A percentile compares a stretch with the other conserved stretches of the same genome.
Evolutionary conservation across 768 basidiomycete genomes (phyloP).

Genomic region (Saitozyma podzolica): DNA sequence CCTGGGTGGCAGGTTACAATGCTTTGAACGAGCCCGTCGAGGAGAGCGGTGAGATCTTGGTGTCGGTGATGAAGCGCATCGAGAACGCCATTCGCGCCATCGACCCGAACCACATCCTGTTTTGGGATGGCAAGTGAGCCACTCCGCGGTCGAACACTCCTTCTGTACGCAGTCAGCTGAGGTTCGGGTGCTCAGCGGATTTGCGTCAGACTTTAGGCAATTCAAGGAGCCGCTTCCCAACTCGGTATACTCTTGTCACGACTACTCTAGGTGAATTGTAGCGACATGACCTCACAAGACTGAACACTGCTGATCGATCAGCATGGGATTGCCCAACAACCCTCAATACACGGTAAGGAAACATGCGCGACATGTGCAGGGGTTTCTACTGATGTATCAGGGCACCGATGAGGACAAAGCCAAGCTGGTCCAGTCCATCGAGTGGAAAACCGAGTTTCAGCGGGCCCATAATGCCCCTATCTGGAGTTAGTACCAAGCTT

Average conservation of each 20-base stretch:
- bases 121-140: conserved; percentile 63
- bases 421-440: no score
- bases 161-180: not conserved
- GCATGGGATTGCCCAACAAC: no score
- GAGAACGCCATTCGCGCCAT: conserved; percentile 71
- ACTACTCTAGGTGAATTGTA: conserved; percentile 58
- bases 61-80: conserved; percentile 68
- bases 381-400: no score
- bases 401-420: no score
- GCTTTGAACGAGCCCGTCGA: conserved; percentile 83
- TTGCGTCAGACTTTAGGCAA: conserved; percentile 56
- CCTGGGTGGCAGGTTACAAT: conserved; percentile 85
- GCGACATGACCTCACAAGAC: no score
- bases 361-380: no score
- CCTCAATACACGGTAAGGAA: no score
- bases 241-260: conserved; percentile 75
- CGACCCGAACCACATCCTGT: conserved; percentile 71
- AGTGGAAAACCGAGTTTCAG: no score
- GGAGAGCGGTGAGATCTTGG: conserved; percentile 64
- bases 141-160: not conserved
- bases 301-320: no score
- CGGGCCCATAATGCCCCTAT: no score
- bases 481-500: no score
- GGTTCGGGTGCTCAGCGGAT: conserved; percentile 60
- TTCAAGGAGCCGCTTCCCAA: conserved; percentile 64